Evolutionary conservation across 2,329 filamentous ascomycete species (phyloP), one percentile per base, ranked within the genome.

Genomic region (Metarhizium robertsii): DNA sequence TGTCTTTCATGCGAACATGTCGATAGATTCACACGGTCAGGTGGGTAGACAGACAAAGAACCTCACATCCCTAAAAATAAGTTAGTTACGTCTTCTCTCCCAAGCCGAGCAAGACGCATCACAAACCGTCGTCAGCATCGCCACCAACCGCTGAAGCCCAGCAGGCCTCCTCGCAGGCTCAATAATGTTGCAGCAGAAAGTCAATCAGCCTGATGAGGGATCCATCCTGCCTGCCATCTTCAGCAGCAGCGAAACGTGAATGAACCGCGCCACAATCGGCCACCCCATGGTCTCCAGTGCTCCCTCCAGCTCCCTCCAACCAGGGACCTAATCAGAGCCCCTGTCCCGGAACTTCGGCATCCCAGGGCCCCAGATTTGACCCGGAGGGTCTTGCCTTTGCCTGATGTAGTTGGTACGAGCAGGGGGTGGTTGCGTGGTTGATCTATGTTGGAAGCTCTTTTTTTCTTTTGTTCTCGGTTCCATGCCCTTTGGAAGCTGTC

Each of bases 281-380:
- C 32, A 18, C 25, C 50, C 42, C 55, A 45, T 14, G 38, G 38
- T 13, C 38, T 16, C 11, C 14, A 16, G 10, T 5, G 38, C 38
- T 5, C 14, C 38, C 3, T 13, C 38, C 8, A 16, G 38, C 38
- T 51, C 18, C 7, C 7, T 29, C 20, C 11, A 29, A 16, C 45
- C n/a, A 30, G 13, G 10, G 20, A 42, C 20, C 54, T 30, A 53
- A 50, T 56, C 48, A 52, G 34, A 40, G 14, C 38, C 53, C 53
- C 53, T 30, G 55, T 43, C 25, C 14, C 56, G 56, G 56, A 58
- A 58, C 49, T 32, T 53, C 56, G 56, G 56, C 56, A 58, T 58
- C 50, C 53, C 38, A 30, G 34, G 25, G 53, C 49, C 45, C 50
- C 53, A 57, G 56, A 55, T 46, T 16, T 29, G 36, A 29, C 32